Evolutionary conservation across 108 stramenopile species (phyloP), one percentile per base, ranked within the genome.

Genomic region (Asterionellopsis glacialis): DNA sequence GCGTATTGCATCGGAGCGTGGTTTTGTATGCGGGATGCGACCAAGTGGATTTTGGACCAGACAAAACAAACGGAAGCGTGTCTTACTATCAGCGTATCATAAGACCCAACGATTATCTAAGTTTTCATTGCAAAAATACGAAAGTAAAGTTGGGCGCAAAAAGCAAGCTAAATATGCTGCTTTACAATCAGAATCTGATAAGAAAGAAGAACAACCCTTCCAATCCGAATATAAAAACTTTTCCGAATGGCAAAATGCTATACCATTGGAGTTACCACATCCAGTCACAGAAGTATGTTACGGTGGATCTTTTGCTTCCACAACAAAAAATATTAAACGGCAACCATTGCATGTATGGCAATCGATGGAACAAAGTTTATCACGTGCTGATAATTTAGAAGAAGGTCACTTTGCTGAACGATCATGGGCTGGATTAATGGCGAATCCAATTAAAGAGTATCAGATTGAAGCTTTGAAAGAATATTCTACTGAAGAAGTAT

Each of bases 381-480:
- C 68, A 10, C 63, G 78, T 11, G 70, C 57, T 0, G 66, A 75
- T 47, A 79, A 79, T 42, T 71, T 79, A 44, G 68, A 75, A 48
- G 78, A 79, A 48, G 78, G 78, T 12, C 78, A 79, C 40, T 79
- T 62, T 51, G 67, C 70, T 19, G 78, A 79, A 59, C 50, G 78
- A 26, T 42, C 45, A 6, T 79, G 78, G 78, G 78, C 65, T 3
- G 41, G 41, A 13, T 41, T 79, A 49, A 12, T 79, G 48, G 52
- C 63, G 1, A 62, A 45, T 28, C 60, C 65, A 59, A 48, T 67
- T 5, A 0, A 60, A 33, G 18, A 18, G 10, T 61, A 57, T 60
- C 65, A 72, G 39, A 51, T 56, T 4, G 43, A 55, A 12, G 52
- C 71, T 0, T 15, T 72, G 23, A 14, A 12, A 11, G 41, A 57